Conservation (phyloP, 2,329 filamentous ascomycete genomes). For the Colletotrichum euphorbiae region DNA sequence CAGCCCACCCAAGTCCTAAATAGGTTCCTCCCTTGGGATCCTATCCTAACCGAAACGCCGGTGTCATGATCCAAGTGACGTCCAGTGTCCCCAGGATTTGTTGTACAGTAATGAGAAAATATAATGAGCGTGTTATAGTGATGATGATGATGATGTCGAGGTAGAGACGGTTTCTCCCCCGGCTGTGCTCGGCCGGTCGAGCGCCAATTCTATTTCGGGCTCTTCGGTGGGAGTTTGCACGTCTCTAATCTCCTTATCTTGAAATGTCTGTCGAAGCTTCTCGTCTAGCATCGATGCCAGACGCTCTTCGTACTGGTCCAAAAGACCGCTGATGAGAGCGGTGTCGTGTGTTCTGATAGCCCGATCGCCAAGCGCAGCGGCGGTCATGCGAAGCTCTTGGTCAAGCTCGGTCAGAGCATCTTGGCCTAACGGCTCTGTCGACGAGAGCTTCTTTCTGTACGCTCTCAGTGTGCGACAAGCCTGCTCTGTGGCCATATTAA, state of each 20-base stretch:
- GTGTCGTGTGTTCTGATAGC: conserved; percentile 69
- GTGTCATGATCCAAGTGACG: conserved; percentile 14
- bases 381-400: conserved; percentile 72
- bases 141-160: conserved; percentile 42
- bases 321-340: conserved; percentile 67
- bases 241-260: conserved; percentile 46
- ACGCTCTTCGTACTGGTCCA: conserved; percentile 81
- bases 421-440: conserved; percentile 66
- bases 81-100: conserved; percentile 22
- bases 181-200: conserved; percentile 19
- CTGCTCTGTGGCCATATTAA: conserved; percentile 74
- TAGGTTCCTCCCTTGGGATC: not conserved
- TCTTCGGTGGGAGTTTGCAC: conserved; percentile 49
- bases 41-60: conserved; percentile 26
- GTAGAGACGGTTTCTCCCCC: conserved; percentile 21
- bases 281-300: conserved; percentile 79
- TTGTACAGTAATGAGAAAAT: conserved; percentile 29
- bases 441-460: conserved; percentile 72
- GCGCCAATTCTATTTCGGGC: conserved; percentile 49
- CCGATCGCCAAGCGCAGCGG: conserved; percentile 69
- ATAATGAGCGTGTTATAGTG: conserved; percentile 42
- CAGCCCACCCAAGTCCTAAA: not conserved
- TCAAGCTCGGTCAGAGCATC: conserved; percentile 72
- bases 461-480: conserved; percentile 70
- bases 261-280: conserved; percentile 67